Evolutionary conservation across 176 grass and related monocot genomes (phyloP).

Genomic region (Oryza rufipogon): DNA sequence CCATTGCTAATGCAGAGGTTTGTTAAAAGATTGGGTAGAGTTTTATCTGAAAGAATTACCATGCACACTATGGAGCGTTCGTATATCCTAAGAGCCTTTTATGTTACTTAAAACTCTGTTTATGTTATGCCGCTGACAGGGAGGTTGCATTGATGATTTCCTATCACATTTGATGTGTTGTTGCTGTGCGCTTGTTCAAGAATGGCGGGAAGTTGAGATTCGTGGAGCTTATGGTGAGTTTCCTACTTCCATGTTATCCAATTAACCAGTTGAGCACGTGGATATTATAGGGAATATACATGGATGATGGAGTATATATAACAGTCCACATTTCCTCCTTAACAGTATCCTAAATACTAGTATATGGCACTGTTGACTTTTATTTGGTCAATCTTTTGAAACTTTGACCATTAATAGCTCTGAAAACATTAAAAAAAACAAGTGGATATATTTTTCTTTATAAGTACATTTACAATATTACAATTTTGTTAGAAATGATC

Average conservation of each 20-base stretch:
- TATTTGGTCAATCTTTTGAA: too few relatives aligned
- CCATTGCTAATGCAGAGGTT: not conserved
- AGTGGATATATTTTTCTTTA: too few relatives aligned
- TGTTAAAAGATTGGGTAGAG: not conserved
- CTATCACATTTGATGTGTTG: slow-evolving; percentile 94
- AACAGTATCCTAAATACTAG: not conserved
- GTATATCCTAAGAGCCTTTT: not conserved
- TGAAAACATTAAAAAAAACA: too few relatives aligned
- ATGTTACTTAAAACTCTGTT: not conserved
- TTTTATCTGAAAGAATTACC: not conserved
- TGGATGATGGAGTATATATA: not conserved
- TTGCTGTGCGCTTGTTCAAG: slow-evolving; percentile 95
- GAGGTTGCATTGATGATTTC: slow-evolving; percentile 93
- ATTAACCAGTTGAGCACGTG: not conserved
- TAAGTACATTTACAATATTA: too few relatives aligned
- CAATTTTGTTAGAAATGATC: too few relatives aligned
- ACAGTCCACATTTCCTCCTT: not conserved
- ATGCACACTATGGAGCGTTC: not conserved
- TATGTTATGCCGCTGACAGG: slow-evolving; percentile 47
- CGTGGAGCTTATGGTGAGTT: slow-evolving; percentile 64
- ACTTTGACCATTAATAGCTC: too few relatives aligned
- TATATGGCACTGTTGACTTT: too few relatives aligned
- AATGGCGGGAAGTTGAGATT: slow-evolving; percentile 97
- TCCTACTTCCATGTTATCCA: not conserved
- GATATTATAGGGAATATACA: not conserved